These are phyloP conservation scores for Penicillium cosmopolitanum DNA, from an alignment of 495 filamentous ascomycete genomes.

Conservation along the genomic window DNA sequence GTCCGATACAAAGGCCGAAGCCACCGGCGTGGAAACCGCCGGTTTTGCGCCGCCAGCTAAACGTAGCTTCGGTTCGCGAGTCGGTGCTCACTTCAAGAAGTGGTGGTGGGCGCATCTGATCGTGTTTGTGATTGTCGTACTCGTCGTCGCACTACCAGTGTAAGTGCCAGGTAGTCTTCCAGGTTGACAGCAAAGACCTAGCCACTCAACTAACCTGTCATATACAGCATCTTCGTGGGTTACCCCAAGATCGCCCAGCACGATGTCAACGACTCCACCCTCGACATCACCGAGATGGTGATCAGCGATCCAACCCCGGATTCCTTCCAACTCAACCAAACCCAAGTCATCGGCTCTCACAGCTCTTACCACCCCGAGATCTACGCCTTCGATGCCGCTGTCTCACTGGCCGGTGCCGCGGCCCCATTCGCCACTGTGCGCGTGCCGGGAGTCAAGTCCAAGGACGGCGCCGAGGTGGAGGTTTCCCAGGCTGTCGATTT, in stretches of 20 bases:
- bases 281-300: constrained; percentile 60
- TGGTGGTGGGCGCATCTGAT: constrained; percentile 79
- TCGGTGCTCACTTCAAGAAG: constrained; percentile 52
- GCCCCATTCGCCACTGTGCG: constrained; percentile 59
- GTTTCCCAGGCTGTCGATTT: constrained; percentile 58
- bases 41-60: constrained; percentile 18
- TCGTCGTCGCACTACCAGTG: constrained; percentile 67
- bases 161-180: constrained; percentile 48
- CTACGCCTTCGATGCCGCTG: constrained; percentile 56
- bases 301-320: constrained; percentile 62
- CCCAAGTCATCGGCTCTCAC: constrained; percentile 47
- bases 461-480: constrained; percentile 56
- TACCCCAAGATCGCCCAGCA: constrained; percentile 73
- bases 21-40: constrained; percentile 19
- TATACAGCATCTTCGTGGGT: constrained; percentile 66
- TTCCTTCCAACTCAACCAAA: constrained; percentile 59
- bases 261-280: constrained; percentile 65
- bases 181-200: too few species aligned
- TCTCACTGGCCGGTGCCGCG: constrained; percentile 55
- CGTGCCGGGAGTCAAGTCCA: constrained; percentile 57
- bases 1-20: constrained; percentile 33
- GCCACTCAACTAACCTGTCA: too few species aligned
- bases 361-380: constrained; percentile 58
- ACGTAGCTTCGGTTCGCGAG: constrained; percentile 39
- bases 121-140: constrained; percentile 55